Base-by-base conservation (phyloP, 495 filamentous ascomycete species). In the Penicillium simplicissimum region DNA sequence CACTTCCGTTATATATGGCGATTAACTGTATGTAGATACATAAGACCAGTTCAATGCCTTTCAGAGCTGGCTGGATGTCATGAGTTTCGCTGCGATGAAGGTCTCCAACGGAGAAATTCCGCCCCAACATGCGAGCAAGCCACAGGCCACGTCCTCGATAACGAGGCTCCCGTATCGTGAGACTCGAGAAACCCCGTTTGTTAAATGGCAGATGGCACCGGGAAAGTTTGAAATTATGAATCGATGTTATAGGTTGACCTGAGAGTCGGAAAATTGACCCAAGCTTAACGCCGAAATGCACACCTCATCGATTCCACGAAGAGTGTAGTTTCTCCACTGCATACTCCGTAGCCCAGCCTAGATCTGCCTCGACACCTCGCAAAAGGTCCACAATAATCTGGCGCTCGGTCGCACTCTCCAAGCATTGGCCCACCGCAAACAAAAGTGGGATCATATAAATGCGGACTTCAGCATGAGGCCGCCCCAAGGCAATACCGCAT, bases 361-460 rank as follows among this genome's bases (percentile, higher is more conserved):
- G 31, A 49, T 79, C 76, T n/a, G 75, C 73, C 53, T 76, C 69
- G 2, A 79, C 67, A 0, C 74, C 75, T 1, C 66, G 67, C 23
- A 80, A 34, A 40, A 80, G 62, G 52, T 78, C 69, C 25, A 74
- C 56, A 31, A 80, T 67, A 21, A 76, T 76, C 51, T 72, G 68
- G 23, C 69, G 74, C 58, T 76, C 75, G 8, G 73, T 70, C 0
- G 60, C 19, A 8, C 60, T 68, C 53, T 80, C 78, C 7, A 75
- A 48, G 52, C 75, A 79, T 40, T 79, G 75, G 0, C 78, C 78
- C 8, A 76, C 68, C 1, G 74, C 76, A 53, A 72, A 72, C 13
- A 80, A 64, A 2, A 79, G 53, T n/a, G 76, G 71, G 0, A 75
- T 60, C 72, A 78, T 77, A 19, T 73, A 67, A 3, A 77, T 63